These are phyloP conservation scores for Ceratocystis albifundus DNA, from an alignment of 2,329 filamentous ascomycete genomes.

Conservation along the genomic window DNA sequence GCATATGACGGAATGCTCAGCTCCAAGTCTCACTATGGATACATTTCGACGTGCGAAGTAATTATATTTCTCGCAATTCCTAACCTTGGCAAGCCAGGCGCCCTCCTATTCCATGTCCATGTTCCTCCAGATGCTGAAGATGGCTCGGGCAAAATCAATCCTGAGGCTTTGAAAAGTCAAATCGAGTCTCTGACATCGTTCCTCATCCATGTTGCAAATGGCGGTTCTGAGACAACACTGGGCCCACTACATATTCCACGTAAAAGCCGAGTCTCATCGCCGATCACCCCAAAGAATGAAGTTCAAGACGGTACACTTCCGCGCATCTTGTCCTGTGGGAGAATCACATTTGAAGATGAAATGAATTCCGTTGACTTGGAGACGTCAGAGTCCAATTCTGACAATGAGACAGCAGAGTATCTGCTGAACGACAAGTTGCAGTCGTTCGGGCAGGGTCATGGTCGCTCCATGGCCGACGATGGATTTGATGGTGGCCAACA, in stretches of 20 bases:
- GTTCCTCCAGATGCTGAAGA: neutral
- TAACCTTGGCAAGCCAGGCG: neutral
- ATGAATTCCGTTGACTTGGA: neutral
- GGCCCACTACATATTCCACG: neutral
- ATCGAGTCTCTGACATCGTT: neutral
- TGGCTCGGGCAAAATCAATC: neutral
- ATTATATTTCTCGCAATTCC: neutral
- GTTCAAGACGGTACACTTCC: conserved; percentile 6
- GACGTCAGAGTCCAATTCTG: neutral
- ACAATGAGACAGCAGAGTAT: neutral
- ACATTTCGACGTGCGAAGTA: neutral
- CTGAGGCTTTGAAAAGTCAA: neutral
- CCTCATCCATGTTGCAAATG: neutral
- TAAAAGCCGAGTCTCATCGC: neutral
- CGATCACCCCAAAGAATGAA: neutral
- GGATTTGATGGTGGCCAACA: neutral
- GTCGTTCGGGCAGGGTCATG: neutral
- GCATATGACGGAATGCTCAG: neutral
- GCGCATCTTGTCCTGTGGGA: neutral
- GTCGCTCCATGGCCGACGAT: neutral
- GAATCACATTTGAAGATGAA: neutral
- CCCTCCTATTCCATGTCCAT: neutral
- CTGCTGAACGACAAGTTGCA: conserved; percentile 1
- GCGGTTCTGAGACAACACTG: neutral
- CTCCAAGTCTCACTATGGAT: neutral